Evolutionary conservation across 805 yeast species (phyloP).

Genomic region (Saturnispora silvae): DNA sequence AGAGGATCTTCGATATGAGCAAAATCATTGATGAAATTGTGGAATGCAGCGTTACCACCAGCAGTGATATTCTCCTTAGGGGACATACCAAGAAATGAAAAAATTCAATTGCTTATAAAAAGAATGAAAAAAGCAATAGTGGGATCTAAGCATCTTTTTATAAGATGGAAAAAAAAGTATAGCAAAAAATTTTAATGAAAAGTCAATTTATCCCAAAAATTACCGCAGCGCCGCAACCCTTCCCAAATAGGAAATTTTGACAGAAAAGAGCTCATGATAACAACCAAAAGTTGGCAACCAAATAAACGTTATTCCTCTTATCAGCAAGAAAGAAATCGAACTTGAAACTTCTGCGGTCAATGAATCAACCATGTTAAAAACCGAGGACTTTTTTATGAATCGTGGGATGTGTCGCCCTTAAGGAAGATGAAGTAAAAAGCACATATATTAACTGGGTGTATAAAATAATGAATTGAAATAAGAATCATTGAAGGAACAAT

Average conservation of each 20-base stretch:
- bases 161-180: background rate
- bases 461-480: too few relatives aligned
- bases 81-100: background rate
- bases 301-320: too few relatives aligned
- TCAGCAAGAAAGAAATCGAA: too few relatives aligned
- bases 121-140: background rate
- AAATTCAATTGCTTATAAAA: background rate
- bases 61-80: constrained; percentile 33
- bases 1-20: constrained; percentile 77
- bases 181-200: too few relatives aligned
- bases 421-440: too few relatives aligned
- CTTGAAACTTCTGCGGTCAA: too few relatives aligned
- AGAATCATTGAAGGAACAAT: too few relatives aligned
- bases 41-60: constrained; percentile 84
- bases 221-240: constrained; percentile 1
- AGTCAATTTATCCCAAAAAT: background rate
- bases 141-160: background rate
- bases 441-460: too few relatives aligned
- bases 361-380: too few relatives aligned
- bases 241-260: background rate
- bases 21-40: constrained; percentile 68
- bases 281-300: too few relatives aligned
- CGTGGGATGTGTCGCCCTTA: too few relatives aligned
- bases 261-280: background rate
- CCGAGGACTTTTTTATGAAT: too few relatives aligned